Conservation (phyloP, 495 filamentous ascomycete genomes). For the Penicillium goetzii region DNA sequence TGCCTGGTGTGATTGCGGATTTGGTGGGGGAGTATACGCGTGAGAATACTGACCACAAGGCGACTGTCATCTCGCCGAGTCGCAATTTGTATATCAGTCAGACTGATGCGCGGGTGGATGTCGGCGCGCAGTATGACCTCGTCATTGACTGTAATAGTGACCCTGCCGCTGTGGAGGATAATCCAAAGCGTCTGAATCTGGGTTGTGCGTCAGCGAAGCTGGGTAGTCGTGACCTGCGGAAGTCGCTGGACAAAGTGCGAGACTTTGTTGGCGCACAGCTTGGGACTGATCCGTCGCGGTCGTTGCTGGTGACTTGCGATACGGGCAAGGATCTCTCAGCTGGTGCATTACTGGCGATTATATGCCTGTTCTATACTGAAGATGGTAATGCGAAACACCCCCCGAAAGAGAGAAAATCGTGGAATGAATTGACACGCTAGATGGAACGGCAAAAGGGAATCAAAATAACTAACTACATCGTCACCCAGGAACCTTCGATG, state of each 20-base stretch:
- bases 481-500: constrained; percentile 36
- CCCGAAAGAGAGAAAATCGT: not conserved
- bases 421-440: constrained; percentile 27
- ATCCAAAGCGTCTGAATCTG: constrained; percentile 58
- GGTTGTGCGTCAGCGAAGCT: constrained; percentile 67
- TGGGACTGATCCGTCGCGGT: constrained; percentile 32
- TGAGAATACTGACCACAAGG: constrained; percentile 29
- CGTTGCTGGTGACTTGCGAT: constrained; percentile 61
- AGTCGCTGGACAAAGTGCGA: constrained; percentile 58
- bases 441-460: constrained; percentile 26
- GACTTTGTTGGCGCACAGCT: constrained; percentile 49
- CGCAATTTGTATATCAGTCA: constrained; percentile 45
- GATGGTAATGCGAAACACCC: constrained; percentile 44
- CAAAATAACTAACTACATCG: constrained; percentile 22
- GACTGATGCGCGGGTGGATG: constrained; percentile 20
- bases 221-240: constrained; percentile 74
- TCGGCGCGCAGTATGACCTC: constrained; percentile 41
- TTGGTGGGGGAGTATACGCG: constrained; percentile 48
- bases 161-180: constrained; percentile 36
- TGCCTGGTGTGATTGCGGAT: constrained; percentile 63
- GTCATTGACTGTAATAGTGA: constrained; percentile 50
- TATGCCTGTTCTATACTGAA: constrained; percentile 65
- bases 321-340: constrained; percentile 69
- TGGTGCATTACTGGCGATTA: constrained; percentile 61
- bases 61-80: constrained; percentile 43